These are phyloP conservation scores for Cucurbita argyrosperma DNA, from an alignment of 306 rosid genomes.

Conservation along the genomic window DNA sequence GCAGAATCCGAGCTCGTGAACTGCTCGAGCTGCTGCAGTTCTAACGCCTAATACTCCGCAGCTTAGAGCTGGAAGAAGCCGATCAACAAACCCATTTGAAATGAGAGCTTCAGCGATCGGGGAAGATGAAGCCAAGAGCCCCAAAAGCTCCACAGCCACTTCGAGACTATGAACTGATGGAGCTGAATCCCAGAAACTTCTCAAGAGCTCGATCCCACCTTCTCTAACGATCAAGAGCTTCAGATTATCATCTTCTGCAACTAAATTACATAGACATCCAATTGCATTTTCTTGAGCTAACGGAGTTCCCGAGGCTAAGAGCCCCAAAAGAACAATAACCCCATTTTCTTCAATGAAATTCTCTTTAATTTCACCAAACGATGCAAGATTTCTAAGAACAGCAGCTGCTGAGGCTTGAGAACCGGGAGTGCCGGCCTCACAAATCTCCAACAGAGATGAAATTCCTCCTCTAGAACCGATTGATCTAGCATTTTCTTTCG, in stretches of 20 bases:
- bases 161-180: conserved; percentile 39
- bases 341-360: conserved; percentile 66
- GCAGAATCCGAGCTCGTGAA: conserved; percentile 48
- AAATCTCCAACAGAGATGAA: conserved; percentile 77
- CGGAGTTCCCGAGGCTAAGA: conserved; percentile 57
- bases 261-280: conserved; percentile 60
- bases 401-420: conserved; percentile 77
- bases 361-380: conserved; percentile 41
- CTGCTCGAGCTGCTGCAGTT: conserved; percentile 50
- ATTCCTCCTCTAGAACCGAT: conserved; percentile 82
- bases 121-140: conserved; percentile 33
- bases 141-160: conserved; percentile 48
- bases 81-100: conserved; percentile 37
- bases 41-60: conserved; percentile 67
- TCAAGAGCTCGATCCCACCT: conserved; percentile 64
- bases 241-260: conserved; percentile 38
- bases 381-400: conserved; percentile 55
- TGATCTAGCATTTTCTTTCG: conserved; percentile 68
- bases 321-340: conserved; percentile 39
- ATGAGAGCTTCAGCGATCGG: conserved; percentile 45
- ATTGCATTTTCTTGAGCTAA: conserved; percentile 62
- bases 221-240: conserved; percentile 42
- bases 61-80: conserved; percentile 39
- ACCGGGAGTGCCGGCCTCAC: conserved; percentile 75
- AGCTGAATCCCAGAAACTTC: conserved; percentile 66